A percentile compares a stretch with the other conserved stretches of the same genome.
phyloP scores from a whole-genome alignment of 805 yeast species.

The Ogataea populi-albae region DNA sequence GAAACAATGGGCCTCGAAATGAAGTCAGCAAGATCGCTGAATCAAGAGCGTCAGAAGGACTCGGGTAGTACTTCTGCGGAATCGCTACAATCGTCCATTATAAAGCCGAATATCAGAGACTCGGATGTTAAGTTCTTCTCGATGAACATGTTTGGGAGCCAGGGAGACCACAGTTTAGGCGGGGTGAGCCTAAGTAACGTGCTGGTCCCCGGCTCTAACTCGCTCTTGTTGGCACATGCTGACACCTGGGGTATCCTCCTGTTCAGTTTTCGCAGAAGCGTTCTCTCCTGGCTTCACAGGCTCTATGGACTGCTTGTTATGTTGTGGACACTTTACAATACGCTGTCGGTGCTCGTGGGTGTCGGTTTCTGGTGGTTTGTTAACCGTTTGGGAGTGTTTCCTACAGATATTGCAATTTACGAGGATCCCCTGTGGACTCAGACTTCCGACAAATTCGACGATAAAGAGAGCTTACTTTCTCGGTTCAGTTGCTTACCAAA shows the following conservation, averaged over 20 bases:
- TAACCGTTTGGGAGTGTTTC: slow-evolving; percentile 11
- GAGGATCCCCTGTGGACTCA: slow-evolving; percentile 5
- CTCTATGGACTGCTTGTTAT: slow-evolving; percentile 6
- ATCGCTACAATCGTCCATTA: slow-evolving; percentile 28
- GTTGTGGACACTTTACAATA: neutral
- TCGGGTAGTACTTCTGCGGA: slow-evolving; percentile 9
- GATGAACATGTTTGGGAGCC: slow-evolving; percentile 20
- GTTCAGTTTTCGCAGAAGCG: slow-evolving; percentile 17
- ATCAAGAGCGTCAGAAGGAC: slow-evolving; percentile 5
- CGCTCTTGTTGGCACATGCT: slow-evolving; percentile 11
- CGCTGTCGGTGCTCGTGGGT: slow-evolving; percentile 1
- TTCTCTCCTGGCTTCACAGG: slow-evolving; percentile 12
- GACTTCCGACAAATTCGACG: slow-evolving; percentile 1
- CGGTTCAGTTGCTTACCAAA: slow-evolving; percentile 15
- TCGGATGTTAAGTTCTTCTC: slow-evolving; percentile 24
- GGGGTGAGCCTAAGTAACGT: slow-evolving; percentile 3
- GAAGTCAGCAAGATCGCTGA: slow-evolving; percentile 9
- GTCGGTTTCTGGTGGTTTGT: slow-evolving; percentile 22
- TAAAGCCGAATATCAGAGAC: slow-evolving; percentile 25
- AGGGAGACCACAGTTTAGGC: slow-evolving; percentile 6
- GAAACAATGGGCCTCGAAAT: slow-evolving; percentile 4
- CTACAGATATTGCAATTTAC: slow-evolving; percentile 3
- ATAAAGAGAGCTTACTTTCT: neutral
- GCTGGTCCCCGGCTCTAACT: slow-evolving; percentile 23
- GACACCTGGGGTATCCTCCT: slow-evolving; percentile 11